Percentiles rank a stretch among this genome's conserved stretches.
Evolutionary conservation across 768 basidiomycete species (phyloP).

Genomic region (Suillus sp.): DNA sequence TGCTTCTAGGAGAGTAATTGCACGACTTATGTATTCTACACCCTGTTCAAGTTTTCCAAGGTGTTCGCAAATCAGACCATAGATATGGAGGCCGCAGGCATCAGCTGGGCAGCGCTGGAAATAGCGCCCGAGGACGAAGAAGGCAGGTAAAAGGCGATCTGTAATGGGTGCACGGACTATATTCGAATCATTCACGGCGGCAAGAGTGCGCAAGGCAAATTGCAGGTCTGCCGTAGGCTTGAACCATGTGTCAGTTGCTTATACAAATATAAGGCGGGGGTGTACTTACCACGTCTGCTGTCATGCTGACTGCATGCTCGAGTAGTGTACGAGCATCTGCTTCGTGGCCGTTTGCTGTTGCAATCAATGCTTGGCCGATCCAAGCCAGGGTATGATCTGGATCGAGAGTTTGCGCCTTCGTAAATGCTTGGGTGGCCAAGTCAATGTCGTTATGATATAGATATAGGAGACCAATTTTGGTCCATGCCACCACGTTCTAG

Average conservation of each 20-base stretch:
- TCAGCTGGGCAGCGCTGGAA: constrained; percentile 67
- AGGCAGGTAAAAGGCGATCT: constrained; percentile 68
- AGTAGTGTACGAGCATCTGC: constrained; percentile 68
- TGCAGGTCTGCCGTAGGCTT: constrained; percentile 85
- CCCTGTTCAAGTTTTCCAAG: constrained; percentile 72
- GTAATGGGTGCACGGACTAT: constrained; percentile 24
- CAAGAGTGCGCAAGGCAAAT: constrained; percentile 64
- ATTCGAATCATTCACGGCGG: constrained; percentile 30
- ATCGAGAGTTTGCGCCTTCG: constrained; percentile 87
- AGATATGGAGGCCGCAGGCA: constrained; percentile 77
- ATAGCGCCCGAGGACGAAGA: constrained; percentile 82
- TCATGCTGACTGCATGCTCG: constrained; percentile 69
- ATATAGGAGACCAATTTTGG: constrained; percentile 87
- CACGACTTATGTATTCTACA: constrained; percentile 53
- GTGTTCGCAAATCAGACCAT: constrained; percentile 83
- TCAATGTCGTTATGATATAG: constrained; percentile 76
- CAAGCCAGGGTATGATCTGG: constrained; percentile 88
- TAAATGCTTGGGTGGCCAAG: constrained; percentile 83
- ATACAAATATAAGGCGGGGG: not conserved
- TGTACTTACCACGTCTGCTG: constrained; percentile 55
- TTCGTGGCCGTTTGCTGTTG: constrained; percentile 57
- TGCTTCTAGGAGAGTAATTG: constrained; percentile 77
- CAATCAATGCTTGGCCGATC: constrained; percentile 86
- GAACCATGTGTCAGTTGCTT: constrained; percentile 16
- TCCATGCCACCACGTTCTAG: constrained; percentile 79